Evolutionary conservation across 106 monocot species (phyloP), one percentile per base, ranked within the genome.

Genomic region (Allium cepa): DNA sequence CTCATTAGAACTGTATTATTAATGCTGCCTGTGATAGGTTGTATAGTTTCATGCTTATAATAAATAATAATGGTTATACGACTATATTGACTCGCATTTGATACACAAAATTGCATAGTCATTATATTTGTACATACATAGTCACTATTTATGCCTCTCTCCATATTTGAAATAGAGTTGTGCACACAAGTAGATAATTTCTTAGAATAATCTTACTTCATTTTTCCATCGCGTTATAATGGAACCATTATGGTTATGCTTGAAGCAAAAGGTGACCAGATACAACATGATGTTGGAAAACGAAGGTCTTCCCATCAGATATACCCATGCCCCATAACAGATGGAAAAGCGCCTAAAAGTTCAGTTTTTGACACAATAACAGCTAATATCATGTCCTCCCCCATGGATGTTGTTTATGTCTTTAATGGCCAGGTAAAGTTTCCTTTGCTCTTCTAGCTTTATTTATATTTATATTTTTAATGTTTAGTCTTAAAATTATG

Each of bases 291-390:
- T 77, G 78, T 84, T 99, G 70, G 97, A 92, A 66, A 71, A 66
- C 50, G 86, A 88, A 63, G 97, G 97, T 53, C 78, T 92, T 56
- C 84, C 92, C 8, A 79, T 99, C 18, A 92, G 84, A 67, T 99
- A 99, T 84, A 92, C 92, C 50, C 92, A 63, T 89, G 92, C 18
- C 97, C 92, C 5, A 92, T 99, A 64, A 99, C 92, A 74, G 97
- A 99, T 82, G 97, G 97, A 12, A 99, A 92, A 80, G 97, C 92
- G 11, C 97, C 97, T 8, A 82, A 99, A 78, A 92, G 92, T 77
- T 99, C 97, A 22, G 97, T 92, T 76, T 90, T 99, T 76, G 92
- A 99, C 56, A 69, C 80, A 62, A 90, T 99, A 56, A 84, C 92
- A 22, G 50, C 69, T 11, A 99, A 99, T 75, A 69, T 92, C 74